Evolutionary conservation across 805 yeast species (phyloP).

Genomic region (Dipodascus albidus): DNA sequence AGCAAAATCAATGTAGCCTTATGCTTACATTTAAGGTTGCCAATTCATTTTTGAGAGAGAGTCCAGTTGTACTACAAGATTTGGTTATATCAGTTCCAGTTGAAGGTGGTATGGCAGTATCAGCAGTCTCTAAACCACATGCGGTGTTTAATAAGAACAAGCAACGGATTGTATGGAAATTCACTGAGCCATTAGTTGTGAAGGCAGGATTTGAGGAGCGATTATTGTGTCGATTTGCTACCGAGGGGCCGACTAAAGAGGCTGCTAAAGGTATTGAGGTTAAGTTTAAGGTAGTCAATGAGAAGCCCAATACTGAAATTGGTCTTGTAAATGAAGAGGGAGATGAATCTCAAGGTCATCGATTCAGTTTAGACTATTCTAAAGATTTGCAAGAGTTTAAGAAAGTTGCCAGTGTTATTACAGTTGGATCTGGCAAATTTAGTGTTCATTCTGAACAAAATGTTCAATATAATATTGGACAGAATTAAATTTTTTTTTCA

Average conservation of each 20-base stretch:
- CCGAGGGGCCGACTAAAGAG: constrained; percentile 62
- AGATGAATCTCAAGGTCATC: constrained; percentile 8
- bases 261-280: constrained; percentile 62
- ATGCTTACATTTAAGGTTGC: constrained; percentile 58
- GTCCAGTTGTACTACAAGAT: constrained; percentile 35
- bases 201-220: constrained; percentile 42
- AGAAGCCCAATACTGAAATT: background rate
- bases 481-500: background rate
- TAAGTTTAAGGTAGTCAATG: constrained; percentile 19
- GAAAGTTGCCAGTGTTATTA: constrained; percentile 9
- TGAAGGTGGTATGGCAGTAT: constrained; percentile 43
- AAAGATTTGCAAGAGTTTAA: background rate
- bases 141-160: constrained; percentile 84
- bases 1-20: constrained; percentile 72
- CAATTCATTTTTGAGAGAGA: constrained; percentile 33
- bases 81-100: constrained; percentile 51
- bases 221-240: constrained; percentile 76
- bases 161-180: constrained; percentile 80
- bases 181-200: constrained; percentile 28
- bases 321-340: constrained; percentile 2
- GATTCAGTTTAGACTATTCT: background rate
- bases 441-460: constrained; percentile 12
- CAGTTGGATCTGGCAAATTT: constrained; percentile 10
- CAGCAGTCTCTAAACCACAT: constrained; percentile 83
- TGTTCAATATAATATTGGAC: constrained; percentile 6